phyloP scores from a whole-genome alignment of 2,329 filamentous ascomycete species.

The Arthrinium puccinioides region DNA sequence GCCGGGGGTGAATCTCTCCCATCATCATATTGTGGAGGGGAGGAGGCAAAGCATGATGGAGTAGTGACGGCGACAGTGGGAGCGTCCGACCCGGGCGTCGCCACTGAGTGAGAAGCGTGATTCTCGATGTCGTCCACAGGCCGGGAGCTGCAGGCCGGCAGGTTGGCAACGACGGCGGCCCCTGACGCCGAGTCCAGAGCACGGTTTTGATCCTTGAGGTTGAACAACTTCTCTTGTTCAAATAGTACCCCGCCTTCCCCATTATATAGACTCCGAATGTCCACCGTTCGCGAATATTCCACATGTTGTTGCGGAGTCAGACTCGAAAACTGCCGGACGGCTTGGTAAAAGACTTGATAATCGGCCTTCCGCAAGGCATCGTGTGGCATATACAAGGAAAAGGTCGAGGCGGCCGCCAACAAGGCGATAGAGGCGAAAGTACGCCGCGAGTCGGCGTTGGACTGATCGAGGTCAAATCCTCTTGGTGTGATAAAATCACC shows the following conservation, averaged over 20 bases:
- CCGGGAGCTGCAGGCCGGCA: not conserved
- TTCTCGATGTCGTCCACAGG: not conserved
- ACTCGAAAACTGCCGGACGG: not conserved
- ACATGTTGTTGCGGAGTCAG: not conserved
- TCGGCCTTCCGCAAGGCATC: not conserved
- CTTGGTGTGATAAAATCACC: not conserved
- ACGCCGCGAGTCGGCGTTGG: not conserved
- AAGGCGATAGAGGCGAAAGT: not conserved
- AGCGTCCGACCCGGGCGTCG: not conserved
- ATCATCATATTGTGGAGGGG: not conserved
- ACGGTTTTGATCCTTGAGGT: not conserved
- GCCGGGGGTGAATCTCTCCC: no score
- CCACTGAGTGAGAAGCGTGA: not conserved
- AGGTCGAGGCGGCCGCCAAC: constrained; percentile 1
- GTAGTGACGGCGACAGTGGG: not conserved
- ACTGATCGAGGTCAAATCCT: not conserved
- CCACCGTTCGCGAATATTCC: not conserved
- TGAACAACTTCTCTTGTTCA: no score
- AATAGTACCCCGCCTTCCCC: not conserved
- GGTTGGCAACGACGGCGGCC: not conserved
- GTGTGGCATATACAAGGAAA: constrained; percentile 3
- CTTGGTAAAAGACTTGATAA: not conserved
- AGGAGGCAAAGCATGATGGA: not conserved
- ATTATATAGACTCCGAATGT: constrained; percentile 1
- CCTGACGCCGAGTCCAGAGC: not conserved